Base-by-base conservation (phyloP, 139 green algal species). In the Trebouxia sp. region DNA sequence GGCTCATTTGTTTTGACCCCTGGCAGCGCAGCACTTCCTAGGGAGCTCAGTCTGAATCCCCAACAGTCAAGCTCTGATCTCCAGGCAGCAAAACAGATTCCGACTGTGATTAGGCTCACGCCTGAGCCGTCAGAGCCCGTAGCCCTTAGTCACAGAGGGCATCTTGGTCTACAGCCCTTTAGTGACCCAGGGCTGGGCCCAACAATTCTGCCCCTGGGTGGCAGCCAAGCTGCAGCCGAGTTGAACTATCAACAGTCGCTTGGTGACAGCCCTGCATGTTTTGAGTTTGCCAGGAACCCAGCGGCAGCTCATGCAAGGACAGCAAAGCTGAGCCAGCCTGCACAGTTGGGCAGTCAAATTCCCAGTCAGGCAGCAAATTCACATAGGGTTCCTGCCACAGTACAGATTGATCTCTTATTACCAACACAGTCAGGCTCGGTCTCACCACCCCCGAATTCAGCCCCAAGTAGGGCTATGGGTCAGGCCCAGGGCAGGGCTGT, bases 1-100 rank as follows among this genome's bases (percentile, higher is more conserved):
- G 62, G 62, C n/a, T 72, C 32, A 22, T 72, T 72, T 43, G 35
- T 72, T 30, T 43, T 72, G 62, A 72, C 62, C 62, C 62, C 62
- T 28, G 62, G 62, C 14, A 72, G 32, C 5, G 62, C 62, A 30
- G 62, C 62, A 11, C 42, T 45, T 35, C 62, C 62, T 14, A 72
- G 32, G 32, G 62, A 72, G 62, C 32, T 72, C 32, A 72, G 62
- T 22, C 62, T 72, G 32, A 72, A 45, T 72, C 62, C 62, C 35
- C 32, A 45, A 1, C 11, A 5, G 20, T 17, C 47, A 10, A 17
- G 14, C 15, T 14, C 47, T 26, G 47, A 7, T 0, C 15, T 5
- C 12, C 3, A 17, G n/a, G 32, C 32, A 22, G 35, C 62, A 45
- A 35, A 32, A 28, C 9, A 5, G 5, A 41, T 72, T 0, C 20